These are phyloP conservation scores for Mycosarcoma mackinlayi DNA, from an alignment of 1,284 basidiomycete genomes.

Conservation along the genomic window DNA sequence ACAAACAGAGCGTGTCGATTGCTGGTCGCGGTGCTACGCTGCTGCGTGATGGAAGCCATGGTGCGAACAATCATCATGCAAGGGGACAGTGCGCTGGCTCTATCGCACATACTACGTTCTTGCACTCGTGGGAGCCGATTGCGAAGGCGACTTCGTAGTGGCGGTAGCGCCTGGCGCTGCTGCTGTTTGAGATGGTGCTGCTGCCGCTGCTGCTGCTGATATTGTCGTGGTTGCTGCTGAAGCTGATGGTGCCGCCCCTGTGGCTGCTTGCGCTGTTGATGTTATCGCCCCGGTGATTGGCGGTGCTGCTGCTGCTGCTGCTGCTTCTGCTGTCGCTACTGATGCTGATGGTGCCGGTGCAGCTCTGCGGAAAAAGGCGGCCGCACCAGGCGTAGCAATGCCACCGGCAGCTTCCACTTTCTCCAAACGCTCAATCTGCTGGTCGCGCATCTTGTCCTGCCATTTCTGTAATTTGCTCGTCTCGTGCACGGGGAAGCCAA, in stretches of 20 bases:
- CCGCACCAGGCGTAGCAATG: conserved; percentile 37
- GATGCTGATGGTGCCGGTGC: background rate
- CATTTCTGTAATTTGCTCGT: conserved; percentile 64
- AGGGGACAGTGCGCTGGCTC: too few relatives aligned
- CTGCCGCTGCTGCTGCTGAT: conserved; percentile 2
- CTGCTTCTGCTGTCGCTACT: background rate
- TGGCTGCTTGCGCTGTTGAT: conserved; percentile 5
- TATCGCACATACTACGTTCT: too few relatives aligned
- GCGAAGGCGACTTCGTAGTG: conserved; percentile 15
- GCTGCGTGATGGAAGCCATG: too few relatives aligned
- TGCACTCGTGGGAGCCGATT: conserved; percentile 3
- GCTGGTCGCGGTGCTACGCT: too few relatives aligned
- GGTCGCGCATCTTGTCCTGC: conserved; percentile 61
- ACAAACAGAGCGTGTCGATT: too few relatives aligned
- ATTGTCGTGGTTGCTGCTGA: background rate
- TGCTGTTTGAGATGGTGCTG: background rate
- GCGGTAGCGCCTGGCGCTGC: too few relatives aligned
- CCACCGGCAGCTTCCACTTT: conserved; percentile 45
- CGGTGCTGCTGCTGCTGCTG: background rate
- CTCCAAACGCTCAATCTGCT: conserved; percentile 56
- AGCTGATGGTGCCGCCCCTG: background rate
- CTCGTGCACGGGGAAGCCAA: conserved; percentile 68
- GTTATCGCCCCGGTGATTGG: conserved; percentile 1
- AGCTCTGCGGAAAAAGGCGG: conserved; percentile 40
- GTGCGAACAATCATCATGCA: too few relatives aligned